Percentiles rank a stretch among this genome's conserved stretches.
These are phyloP conservation scores for Akanthomyces muscarius DNA, from an alignment of 2,329 filamentous ascomycete genomes.

Conservation along the genomic window DNA sequence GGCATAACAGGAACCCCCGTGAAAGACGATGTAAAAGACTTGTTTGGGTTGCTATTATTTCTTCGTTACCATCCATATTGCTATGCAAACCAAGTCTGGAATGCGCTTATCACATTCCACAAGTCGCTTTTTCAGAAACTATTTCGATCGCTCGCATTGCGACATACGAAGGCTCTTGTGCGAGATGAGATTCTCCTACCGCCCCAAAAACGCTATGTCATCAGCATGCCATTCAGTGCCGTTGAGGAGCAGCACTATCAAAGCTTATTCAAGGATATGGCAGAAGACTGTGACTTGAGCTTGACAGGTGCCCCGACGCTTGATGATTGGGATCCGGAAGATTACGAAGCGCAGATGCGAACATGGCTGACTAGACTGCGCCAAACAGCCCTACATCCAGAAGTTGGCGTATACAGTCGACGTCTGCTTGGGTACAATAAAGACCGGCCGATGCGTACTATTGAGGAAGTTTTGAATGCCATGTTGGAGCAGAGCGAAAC, in stretches of 20 bases:
- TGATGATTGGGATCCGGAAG: conserved; percentile 62
- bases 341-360: conserved; percentile 69
- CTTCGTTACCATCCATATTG: conserved; percentile 75
- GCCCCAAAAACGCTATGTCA: conserved; percentile 77
- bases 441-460: conserved; percentile 68
- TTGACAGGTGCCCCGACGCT: conserved; percentile 57
- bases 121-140: conserved; percentile 63
- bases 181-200: conserved; percentile 76
- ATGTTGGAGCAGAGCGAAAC: conserved; percentile 87
- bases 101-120: conserved; percentile 57
- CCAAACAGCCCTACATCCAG: conserved; percentile 81
- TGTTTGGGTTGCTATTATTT: conserved; percentile 78
- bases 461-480: conserved; percentile 78
- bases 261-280: conserved; percentile 71
- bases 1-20: conserved; percentile 85
- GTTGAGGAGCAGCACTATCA: conserved; percentile 89
- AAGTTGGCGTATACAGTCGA: conserved; percentile 66
- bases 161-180: conserved; percentile 81
- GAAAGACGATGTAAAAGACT: conserved; percentile 70
- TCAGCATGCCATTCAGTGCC: conserved; percentile 84
- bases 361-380: conserved; percentile 72
- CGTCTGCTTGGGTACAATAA: conserved; percentile 58
- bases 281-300: conserved; percentile 63
- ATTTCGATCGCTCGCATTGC: conserved; percentile 68
- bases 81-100: conserved; percentile 62